Base-by-base conservation (phyloP, 257 asterid genomes). In the Ballota nigra region DNA sequence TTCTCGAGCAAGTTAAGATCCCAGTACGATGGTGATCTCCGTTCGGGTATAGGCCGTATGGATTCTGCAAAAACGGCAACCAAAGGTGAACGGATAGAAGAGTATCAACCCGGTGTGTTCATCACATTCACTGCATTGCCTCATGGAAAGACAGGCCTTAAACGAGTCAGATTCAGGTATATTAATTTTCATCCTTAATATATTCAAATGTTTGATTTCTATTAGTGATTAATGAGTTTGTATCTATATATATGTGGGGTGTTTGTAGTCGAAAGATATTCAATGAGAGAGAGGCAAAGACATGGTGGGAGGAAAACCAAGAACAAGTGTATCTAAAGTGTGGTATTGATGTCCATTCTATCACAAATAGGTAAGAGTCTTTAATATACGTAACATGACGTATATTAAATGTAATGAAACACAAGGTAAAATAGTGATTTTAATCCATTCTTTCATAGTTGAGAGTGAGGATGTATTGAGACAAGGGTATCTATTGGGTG, bases 211-310 rank as follows among this genome's bases (percentile, higher is more conserved):
- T n/a, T 5, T 16, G 3, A 6, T 18, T 16, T 18, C 5, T 47
- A 5, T 13, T 13, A 3, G 0, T 43, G 52, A 43, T 15, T 43
- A 43, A 13, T 43, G 18, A 19, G 20, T n/a, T 0, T 6, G 2
- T 47, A 15, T 15, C 4, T 47, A 15, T 41, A 8, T 47, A 15
- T 41, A 8, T 41, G 51, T 22, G 15, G 28, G 10, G 10, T 70
- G 23, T 2, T 1, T 72, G 59, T 65, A 73, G 77, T 53, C 66
- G 72, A 23, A 73, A 24, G 26, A 65, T 23, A 0, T 73, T 73
- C 71, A 53, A 73, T 29, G 77, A 73, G 33, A 24, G 23, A 8
- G 77, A 73, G n/a, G 77, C 77, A 11, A 73, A 73, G 77, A 64
- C 58, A 38, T 73, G 77, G 77, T 73, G 77, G 77, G 66, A 73